Evolutionary conservation across 768 basidiomycete species (phyloP).

Genomic region (Suillus cothurnatus): DNA sequence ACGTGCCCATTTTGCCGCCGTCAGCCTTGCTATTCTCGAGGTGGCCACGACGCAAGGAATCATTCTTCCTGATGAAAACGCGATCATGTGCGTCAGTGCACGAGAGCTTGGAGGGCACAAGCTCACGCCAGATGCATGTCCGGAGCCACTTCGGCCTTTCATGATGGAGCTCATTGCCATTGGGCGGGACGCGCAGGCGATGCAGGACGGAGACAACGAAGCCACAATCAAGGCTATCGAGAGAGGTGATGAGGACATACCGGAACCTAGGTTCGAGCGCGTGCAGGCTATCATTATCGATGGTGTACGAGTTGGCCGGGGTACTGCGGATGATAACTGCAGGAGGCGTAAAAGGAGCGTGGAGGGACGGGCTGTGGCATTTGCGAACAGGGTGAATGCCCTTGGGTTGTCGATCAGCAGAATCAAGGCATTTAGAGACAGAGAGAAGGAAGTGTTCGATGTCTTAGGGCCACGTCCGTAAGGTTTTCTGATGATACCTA

Average conservation of each 20-base stretch:
- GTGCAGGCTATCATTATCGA: constrained; percentile 57
- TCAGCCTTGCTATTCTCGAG: constrained; percentile 71
- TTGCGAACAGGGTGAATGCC: constrained; percentile 77
- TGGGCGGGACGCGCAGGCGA: constrained; percentile 47
- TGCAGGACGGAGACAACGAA: constrained; percentile 57
- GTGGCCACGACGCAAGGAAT: constrained; percentile 58
- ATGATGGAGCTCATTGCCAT: constrained; percentile 66
- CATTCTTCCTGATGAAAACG: constrained; percentile 36
- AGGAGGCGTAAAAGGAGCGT: constrained; percentile 48
- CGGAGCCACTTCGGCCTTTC: constrained; percentile 62
- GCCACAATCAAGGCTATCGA: constrained; percentile 46
- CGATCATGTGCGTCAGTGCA: constrained; percentile 31
- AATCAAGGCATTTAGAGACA: constrained; percentile 69
- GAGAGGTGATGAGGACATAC: constrained; percentile 36
- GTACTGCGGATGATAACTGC: constrained; percentile 27
- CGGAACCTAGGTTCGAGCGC: constrained; percentile 55
- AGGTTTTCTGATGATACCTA: constrained; percentile 1
- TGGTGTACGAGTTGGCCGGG: constrained; percentile 40
- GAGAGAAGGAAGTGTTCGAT: constrained; percentile 71
- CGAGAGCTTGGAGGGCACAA: constrained; percentile 50
- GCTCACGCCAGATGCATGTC: constrained; percentile 64
- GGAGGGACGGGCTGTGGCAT: constrained; percentile 66
- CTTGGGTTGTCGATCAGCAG: constrained; percentile 72
- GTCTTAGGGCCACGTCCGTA: constrained; percentile 53
- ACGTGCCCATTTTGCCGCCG: constrained; percentile 79